Base-by-base conservation (phyloP, 83 land plant genomes). In the Picea abies region DNA sequence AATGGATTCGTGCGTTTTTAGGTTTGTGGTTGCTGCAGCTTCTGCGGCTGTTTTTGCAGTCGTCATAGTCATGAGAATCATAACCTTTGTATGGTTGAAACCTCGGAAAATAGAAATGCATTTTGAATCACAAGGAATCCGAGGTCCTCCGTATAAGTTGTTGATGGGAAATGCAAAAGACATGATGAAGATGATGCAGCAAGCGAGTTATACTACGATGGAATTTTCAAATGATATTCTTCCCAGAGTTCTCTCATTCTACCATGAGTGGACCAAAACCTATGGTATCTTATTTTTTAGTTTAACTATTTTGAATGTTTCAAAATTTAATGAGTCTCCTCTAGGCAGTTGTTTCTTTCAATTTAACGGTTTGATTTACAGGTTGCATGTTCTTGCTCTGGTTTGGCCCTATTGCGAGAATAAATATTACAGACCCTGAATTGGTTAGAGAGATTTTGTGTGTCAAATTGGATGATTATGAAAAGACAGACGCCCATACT, bases 231-330 rank as follows among this genome's bases (percentile, higher is more conserved):
- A 94, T 86, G 88, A 90, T 80, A 90, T 92, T 58, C 88, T 92
- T 58, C 96, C 93, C 14, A 83, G 96, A 84, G 94, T 90, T 70
- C 90, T 94, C 32, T 72, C 96, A 37, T 90, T 90, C 85, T 88
- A 89, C 79, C 91, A 89, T 76, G 92, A 90, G 26, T 94, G 94
- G 96, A 90, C 88, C 83, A 90, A 92, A 83, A 89, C 90, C 72
- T 92, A 94, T 82, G 94, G 96, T 94, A 47, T 2, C 16, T 76
- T 23, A 2, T 26, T 77, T 49, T 12, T 14, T 11, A 68, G 2
- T 3, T 15, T 14, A 1, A 67, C 71, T 26, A 3, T 26, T 67
- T 66, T 29, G 5, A 15, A 14, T 39, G 44, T 29, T 16, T 1
- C 39, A 69, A 69, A 2, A 70, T 70, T 10, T 70, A 26, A 35